Evolutionary conservation across 768 basidiomycete genomes (phyloP).

Genomic region (Favolaschia claudopus): DNA sequence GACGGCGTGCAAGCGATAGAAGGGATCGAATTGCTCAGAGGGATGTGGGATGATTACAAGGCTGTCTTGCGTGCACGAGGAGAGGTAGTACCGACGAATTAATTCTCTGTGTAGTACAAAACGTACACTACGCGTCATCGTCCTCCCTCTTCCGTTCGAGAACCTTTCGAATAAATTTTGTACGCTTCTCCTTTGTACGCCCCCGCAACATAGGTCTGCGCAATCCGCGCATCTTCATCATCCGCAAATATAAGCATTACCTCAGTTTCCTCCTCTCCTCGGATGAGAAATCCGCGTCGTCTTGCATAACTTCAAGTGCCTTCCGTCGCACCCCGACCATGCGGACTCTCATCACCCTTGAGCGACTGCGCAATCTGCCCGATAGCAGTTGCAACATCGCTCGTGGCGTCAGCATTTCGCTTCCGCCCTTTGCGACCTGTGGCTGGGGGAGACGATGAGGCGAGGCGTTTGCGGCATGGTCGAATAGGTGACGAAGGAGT

Average conservation of each 20-base stretch:
- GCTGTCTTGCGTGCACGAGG: neutral
- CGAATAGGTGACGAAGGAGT: neutral
- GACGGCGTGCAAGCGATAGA: neutral
- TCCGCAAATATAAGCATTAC: constrained; percentile 9
- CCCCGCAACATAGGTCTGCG: constrained; percentile 9
- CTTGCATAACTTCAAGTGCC: constrained; percentile 10
- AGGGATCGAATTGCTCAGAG: constrained; percentile 3
- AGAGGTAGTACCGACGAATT: neutral
- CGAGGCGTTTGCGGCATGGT: constrained; percentile 1
- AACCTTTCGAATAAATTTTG: neutral
- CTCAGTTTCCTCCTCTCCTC: neutral
- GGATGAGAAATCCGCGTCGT: constrained; percentile 12
- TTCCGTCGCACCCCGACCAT: neutral
- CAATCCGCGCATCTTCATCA: constrained; percentile 3
- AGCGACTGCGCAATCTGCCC: neutral
- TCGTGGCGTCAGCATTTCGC: constrained; percentile 7
- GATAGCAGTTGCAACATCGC: constrained; percentile 7
- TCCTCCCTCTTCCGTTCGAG: too few species aligned
- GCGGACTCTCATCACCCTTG: neutral
- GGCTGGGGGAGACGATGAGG: neutral
- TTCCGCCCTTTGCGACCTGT: neutral
- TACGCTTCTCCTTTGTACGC: constrained; percentile 1
- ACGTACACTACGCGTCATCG: neutral
- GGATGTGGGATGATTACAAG: constrained; percentile 14
- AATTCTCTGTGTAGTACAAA: neutral